Evolutionary conservation across 768 basidiomycete genomes (phyloP).

Genomic region (Xerocomellus chrysenteron): DNA sequence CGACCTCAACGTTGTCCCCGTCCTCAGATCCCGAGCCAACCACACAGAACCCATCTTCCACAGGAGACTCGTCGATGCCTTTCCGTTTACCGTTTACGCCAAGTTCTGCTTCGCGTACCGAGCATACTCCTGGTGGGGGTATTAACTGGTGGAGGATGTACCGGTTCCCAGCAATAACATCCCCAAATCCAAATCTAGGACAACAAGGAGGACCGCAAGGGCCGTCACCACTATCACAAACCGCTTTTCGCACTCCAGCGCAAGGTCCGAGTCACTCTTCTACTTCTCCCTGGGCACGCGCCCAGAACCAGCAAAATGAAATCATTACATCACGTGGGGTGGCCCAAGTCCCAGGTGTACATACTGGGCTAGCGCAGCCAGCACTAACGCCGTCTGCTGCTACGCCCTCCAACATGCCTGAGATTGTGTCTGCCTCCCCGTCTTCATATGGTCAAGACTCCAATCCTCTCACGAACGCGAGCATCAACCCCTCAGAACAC

Average conservation of each 20-base stretch:
- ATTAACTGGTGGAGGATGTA: conserved; percentile 85
- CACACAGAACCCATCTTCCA: background rate
- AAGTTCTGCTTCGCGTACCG: conserved; percentile 35
- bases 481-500: conserved; percentile 23
- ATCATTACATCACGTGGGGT: conserved; percentile 11
- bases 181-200: conserved; percentile 33
- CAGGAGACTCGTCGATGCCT: conserved; percentile 27
- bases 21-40: background rate
- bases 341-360: conserved; percentile 14
- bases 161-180: conserved; percentile 69
- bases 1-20: conserved; percentile 3
- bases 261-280: conserved; percentile 24
- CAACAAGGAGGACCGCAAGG: conserved; percentile 17
- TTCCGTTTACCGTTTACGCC: conserved; percentile 30
- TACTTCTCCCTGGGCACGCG: conserved; percentile 16
- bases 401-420: conserved; percentile 17
- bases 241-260: conserved; percentile 15
- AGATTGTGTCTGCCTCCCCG: conserved; percentile 9
- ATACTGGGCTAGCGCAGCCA: conserved; percentile 17
- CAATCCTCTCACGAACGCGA: conserved; percentile 14
- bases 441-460: conserved; percentile 15
- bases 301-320: conserved; percentile 24
- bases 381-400: conserved; percentile 8
- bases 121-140: conserved; percentile 41
- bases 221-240: conserved; percentile 26